phyloP scores from a whole-genome alignment of 2,329 filamentous ascomycete genomes.

The Fonsecaea pugnacius region DNA sequence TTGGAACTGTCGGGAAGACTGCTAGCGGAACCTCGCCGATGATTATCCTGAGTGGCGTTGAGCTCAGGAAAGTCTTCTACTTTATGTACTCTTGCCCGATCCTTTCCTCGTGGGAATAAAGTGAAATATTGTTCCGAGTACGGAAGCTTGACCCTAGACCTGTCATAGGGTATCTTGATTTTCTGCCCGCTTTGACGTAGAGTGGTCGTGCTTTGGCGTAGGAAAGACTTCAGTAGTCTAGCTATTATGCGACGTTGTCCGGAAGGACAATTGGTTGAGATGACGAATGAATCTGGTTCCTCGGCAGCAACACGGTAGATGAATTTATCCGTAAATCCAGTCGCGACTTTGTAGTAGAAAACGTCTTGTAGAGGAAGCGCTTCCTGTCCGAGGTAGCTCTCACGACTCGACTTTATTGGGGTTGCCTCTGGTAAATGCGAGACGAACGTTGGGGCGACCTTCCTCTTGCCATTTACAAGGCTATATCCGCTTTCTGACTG shows the following conservation, averaged over 20 bases:
- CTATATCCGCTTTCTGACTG: neutral
- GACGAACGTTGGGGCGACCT: slow-evolving; percentile 31
- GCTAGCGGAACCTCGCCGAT: neutral
- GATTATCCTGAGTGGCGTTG: neutral
- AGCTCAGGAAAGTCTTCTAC: slow-evolving; percentile 29
- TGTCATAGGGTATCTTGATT: slow-evolving; percentile 26
- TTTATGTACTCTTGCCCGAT: slow-evolving; percentile 17
- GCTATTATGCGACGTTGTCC: slow-evolving; percentile 29
- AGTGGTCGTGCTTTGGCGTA: slow-evolving; percentile 16
- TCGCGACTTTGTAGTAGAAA: slow-evolving; percentile 47
- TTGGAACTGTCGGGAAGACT: neutral
- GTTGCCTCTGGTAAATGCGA: slow-evolving; percentile 20
- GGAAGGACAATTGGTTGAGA: slow-evolving; percentile 35
- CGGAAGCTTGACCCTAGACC: slow-evolving; percentile 6
- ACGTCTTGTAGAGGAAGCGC: slow-evolving; percentile 47
- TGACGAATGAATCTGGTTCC: slow-evolving; percentile 15
- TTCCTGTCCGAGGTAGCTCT: slow-evolving; percentile 46
- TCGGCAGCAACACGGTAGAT: slow-evolving; percentile 38
- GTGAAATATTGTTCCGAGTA: slow-evolving; percentile 30
- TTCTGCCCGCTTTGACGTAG: slow-evolving; percentile 17
- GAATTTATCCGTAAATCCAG: slow-evolving; percentile 39
- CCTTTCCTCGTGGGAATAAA: slow-evolving; percentile 19
- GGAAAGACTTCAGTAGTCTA: slow-evolving; percentile 26
- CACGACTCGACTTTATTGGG: neutral
- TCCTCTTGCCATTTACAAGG: slow-evolving; percentile 26